Evolutionary conservation across 306 rosid genomes (phyloP).

Genomic region (Coriaria nepalensis): DNA sequence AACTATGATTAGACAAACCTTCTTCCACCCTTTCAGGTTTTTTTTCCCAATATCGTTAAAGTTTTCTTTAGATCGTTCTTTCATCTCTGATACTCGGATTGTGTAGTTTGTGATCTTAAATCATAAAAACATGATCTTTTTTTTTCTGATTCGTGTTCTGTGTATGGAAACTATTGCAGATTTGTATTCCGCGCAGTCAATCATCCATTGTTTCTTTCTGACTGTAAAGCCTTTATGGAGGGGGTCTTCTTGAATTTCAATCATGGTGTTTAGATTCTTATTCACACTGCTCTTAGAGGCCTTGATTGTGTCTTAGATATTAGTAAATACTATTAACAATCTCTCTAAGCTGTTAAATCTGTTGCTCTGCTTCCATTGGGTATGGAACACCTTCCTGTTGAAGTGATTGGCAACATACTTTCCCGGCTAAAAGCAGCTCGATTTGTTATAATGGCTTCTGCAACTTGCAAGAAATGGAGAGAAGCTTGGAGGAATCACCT

Average conservation of each 20-base stretch:
- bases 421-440: constrained; percentile 63
- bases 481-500: constrained; percentile 52
- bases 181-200: not conserved
- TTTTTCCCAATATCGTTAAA: not conserved
- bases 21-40: not conserved
- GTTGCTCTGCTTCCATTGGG: not conserved
- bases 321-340: not conserved
- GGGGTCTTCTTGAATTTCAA: not conserved
- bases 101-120: not conserved
- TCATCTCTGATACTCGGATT: not conserved
- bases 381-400: constrained; percentile 78
- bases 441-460: constrained; percentile 66
- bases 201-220: no score
- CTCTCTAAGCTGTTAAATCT: no score
- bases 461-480: constrained; percentile 69
- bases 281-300: no score
- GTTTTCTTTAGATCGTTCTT: not conserved
- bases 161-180: not conserved
- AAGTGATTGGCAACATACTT: constrained; percentile 71
- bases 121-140: not conserved
- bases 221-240: not conserved
- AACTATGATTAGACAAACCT: not conserved
- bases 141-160: not conserved
- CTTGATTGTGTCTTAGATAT: no score
- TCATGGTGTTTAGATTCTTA: no score